Evolutionary conservation across 2,329 filamentous ascomycete species (phyloP), one percentile per base, ranked within the genome.

Genomic region (Colletotrichum tropicicola): DNA sequence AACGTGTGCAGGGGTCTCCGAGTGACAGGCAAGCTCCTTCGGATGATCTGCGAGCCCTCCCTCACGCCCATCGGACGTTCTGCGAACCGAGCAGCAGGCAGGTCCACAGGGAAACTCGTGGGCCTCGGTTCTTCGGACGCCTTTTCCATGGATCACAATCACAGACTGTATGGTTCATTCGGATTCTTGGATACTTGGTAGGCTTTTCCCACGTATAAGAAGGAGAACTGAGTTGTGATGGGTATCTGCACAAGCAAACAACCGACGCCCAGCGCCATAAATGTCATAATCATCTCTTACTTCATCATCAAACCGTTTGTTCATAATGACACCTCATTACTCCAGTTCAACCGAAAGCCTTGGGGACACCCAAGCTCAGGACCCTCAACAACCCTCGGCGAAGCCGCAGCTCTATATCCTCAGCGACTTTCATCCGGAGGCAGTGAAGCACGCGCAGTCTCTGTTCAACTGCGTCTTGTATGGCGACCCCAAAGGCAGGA

Each of bases 391-490:
- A n/a, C n/a, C n/a, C n/a, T n/a, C n/a, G n/a, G 25, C 25, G 10
- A 75, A 75, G 68, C 72, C 73, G 7, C 75, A 69, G 6, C 70
- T 79, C 10, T 78, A 78, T 57, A 68, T 78, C 8, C 70, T 79
- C n/a, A 74, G 78, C 58, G 65, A 65, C 6, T 76, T 77, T 37
- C 76, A 76, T 57, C 71, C 72, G 1, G 47, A 69, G 23, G 77
- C 77, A 1, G 68, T 73, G n/a, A 67, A 69, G 25, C 72, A 75
- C 55, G 74, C 74, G 3, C 73, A 75, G 53, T 68, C 63, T 1
- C 61, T 77, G 2, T 81, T 80, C 70, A 71, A 79, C 39, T 70
- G 73, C 9, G 69, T 81, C 32, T 70, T 73, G 1, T 74, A 73
- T 3, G 68, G 64, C 17, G 75, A 79, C 30, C 68, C 73, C 6